Percentiles rank a stretch among this genome's conserved stretches.
phyloP scores from a whole-genome alignment of 2,329 filamentous ascomycete genomes.

The Penicillium sclerotigenum region DNA sequence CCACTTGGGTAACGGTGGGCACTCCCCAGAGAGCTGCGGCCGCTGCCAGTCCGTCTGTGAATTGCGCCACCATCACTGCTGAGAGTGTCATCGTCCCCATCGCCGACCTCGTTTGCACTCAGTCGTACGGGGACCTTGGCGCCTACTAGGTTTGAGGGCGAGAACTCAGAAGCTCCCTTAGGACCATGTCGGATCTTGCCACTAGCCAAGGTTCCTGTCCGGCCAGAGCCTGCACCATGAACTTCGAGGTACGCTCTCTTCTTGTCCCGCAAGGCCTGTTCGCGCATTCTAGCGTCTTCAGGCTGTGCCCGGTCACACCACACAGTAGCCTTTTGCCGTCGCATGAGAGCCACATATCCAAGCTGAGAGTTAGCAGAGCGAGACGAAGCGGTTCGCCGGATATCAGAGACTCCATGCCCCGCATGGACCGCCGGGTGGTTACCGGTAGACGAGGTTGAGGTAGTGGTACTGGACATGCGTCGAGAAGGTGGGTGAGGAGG shows the following conservation, averaged over 20 bases:
- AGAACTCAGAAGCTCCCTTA: constrained; percentile 75
- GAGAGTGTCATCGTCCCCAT: constrained; percentile 66
- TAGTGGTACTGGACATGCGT: constrained; percentile 41
- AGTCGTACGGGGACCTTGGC: constrained; percentile 86
- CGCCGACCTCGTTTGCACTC: constrained; percentile 92
- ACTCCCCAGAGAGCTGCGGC: constrained; percentile 55
- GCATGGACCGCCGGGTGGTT: constrained; percentile 27
- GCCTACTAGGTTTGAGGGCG: constrained; percentile 69
- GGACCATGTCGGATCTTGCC: constrained; percentile 88
- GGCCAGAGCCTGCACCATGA: constrained; percentile 54
- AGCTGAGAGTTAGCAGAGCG: constrained; percentile 65
- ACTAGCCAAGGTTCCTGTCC: constrained; percentile 61
- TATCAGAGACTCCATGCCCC: constrained; percentile 34
- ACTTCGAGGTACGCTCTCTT: constrained; percentile 82
- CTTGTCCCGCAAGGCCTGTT: constrained; percentile 83
- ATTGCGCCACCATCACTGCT: constrained; percentile 36
- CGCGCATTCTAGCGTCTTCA: constrained; percentile 79
- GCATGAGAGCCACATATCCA: constrained; percentile 93
- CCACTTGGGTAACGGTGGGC: constrained; percentile 44
- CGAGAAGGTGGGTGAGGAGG: constrained; percentile 30
- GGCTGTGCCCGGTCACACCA: constrained; percentile 95
- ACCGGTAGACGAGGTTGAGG: constrained; percentile 41
- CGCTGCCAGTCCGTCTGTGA: constrained; percentile 57
- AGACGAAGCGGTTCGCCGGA: constrained; percentile 74
- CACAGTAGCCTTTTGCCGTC: constrained; percentile 95